Evolutionary conservation across 148 eudicot genomes (phyloP), one percentile per base, ranked within the genome.

Genomic region (Fagopyrum esculentum): DNA sequence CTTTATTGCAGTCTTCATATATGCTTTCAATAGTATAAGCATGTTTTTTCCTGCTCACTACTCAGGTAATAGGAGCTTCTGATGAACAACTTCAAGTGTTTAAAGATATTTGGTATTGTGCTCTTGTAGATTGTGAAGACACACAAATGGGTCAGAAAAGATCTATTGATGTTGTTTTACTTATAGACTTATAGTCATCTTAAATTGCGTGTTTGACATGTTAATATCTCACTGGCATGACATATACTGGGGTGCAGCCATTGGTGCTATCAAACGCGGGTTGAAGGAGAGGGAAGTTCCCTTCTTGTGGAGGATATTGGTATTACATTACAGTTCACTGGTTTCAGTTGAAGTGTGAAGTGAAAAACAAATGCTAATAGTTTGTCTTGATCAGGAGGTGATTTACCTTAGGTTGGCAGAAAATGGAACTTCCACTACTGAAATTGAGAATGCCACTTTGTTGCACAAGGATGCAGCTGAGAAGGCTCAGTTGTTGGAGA

Each of bases 11-110:
- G 26, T 22, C 19, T n/a, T 55, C 6, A 55, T 55, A 4, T 0
- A 22, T 22, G 26, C 26, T 22, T 55, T 55, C 6, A 55, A 55
- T 55, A 55, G 15, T 55, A 15, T 3, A 55, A 55, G 19, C 16
- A 16, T 55, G 26, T 55, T 15, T 55, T 55, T 55, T 55, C 60
- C 60, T 22, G 15, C 60, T 55, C 60, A 55, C 60, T 22, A 73
- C 74, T 75, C 69, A 94, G 98, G 82, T 79, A 56, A 89, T 94
- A 16, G 98, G 97, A 26, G 98, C 98, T 17, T 94, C 98, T 11
- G 93, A 90, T 79, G 97, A 94, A 77, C 98, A 94, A 49, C 84
- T 91, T 52, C 93, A 91, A 49, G 95, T 91, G 51, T 91, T 91
- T 35, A 91, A 86, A 16, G 98, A 94, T 82, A 78, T 94, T 66